These are phyloP conservation scores for Hawksworthiomyces lignivorus DNA, from an alignment of 2,329 filamentous ascomycete genomes.

Conservation along the genomic window DNA sequence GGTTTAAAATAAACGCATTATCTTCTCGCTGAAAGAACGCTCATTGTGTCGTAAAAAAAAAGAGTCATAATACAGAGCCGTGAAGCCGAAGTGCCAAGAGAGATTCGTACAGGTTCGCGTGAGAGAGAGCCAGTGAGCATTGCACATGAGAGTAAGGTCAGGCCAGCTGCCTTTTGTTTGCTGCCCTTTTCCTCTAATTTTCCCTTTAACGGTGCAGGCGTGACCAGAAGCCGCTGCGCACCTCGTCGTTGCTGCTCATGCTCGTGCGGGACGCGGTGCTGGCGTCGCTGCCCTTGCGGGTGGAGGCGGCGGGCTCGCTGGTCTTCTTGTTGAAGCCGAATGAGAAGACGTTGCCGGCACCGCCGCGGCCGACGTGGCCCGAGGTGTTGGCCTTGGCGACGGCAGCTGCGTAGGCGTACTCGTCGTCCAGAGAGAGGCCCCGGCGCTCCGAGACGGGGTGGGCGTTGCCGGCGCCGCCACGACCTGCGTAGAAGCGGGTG, in stretches of 20 bases:
- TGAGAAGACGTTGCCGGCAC: constrained; percentile 49
- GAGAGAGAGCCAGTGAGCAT: too few species aligned
- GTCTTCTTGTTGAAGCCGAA: constrained; percentile 10
- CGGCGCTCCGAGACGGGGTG: constrained; percentile 43
- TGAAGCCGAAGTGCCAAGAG: too few species aligned
- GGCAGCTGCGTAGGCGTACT: constrained; percentile 48
- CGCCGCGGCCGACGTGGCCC: constrained; percentile 57
- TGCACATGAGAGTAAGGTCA: too few species aligned
- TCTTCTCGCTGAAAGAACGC: too few species aligned
- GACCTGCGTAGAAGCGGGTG: constrained; percentile 55
- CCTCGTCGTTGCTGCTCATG: constrained; percentile 12
- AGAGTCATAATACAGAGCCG: too few species aligned
- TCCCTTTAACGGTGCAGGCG: constrained; percentile 27
- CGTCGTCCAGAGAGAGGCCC: constrained; percentile 60
- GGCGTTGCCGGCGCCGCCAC: constrained; percentile 61
- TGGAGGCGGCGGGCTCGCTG: neutral
- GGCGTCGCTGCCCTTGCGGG: constrained; percentile 24
- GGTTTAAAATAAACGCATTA: too few species aligned
- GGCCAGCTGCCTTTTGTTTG: too few species aligned
- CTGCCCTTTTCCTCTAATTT: neutral
- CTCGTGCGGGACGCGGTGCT: constrained; percentile 18
- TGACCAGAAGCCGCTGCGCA: constrained; percentile 27
- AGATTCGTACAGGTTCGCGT: too few species aligned
- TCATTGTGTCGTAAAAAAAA: too few species aligned
- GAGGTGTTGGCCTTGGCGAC: constrained; percentile 43